Conservation (phyloP, 2,329 filamentous ascomycete species). For the Fusarium metavorans region DNA sequence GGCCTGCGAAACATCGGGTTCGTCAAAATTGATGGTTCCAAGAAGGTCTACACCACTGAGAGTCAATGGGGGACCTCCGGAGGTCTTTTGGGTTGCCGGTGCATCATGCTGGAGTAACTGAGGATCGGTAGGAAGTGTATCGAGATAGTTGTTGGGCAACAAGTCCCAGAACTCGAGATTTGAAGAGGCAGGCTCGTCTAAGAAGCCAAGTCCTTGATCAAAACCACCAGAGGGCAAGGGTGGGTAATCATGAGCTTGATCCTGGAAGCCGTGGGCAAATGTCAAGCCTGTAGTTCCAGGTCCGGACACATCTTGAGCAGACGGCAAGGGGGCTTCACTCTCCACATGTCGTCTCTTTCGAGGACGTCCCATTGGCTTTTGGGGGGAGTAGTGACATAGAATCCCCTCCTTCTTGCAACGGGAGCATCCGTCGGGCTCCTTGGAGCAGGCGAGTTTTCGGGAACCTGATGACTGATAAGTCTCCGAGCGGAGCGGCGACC, state of each 20-base stretch:
- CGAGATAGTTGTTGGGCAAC: conserved; percentile 44
- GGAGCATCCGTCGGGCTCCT: conserved; percentile 69
- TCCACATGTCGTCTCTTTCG: conserved; percentile 64
- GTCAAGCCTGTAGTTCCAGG: neutral
- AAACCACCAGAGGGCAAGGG: conserved; percentile 22
- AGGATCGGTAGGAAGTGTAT: conserved; percentile 30
- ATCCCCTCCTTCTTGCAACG: conserved; percentile 70
- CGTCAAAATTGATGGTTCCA: conserved; percentile 49
- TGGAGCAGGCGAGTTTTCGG: conserved; percentile 74
- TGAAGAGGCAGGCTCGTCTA: conserved; percentile 44
- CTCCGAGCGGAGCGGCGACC: conserved; percentile 32
- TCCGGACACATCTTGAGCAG: neutral
- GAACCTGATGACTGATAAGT: conserved; percentile 59
- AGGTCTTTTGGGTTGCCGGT: conserved; percentile 8
- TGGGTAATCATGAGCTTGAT: conserved; percentile 17
- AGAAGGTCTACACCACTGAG: conserved; percentile 47
- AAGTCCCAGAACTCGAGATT: conserved; percentile 55
- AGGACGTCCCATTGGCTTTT: conserved; percentile 76
- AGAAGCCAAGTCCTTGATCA: conserved; percentile 52
- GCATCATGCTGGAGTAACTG: conserved; percentile 28
- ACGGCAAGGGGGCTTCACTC: conserved; percentile 42
- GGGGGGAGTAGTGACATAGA: conserved; percentile 70
- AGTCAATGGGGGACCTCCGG: conserved; percentile 22
- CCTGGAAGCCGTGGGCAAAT: neutral
- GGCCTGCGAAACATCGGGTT: conserved; percentile 43